A percentile compares a stretch with the other conserved stretches of the same genome.
These are phyloP conservation scores for Erysimum cheiranthoides DNA, from an alignment of 345 rosid species.

Conservation along the genomic window DNA sequence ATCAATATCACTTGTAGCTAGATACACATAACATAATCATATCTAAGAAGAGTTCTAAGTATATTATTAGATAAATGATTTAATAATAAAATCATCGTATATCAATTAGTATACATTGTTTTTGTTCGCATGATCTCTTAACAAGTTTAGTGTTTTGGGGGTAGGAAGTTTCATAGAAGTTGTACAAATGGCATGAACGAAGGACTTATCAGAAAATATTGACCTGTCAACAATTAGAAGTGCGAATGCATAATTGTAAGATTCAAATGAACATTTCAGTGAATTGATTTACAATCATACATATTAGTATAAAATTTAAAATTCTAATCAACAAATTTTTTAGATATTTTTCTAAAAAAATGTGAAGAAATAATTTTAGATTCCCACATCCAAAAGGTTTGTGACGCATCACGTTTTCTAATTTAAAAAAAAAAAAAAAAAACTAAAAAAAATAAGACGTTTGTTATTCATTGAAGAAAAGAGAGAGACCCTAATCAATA, in stretches of 20 bases:
- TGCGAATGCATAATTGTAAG: neutral
- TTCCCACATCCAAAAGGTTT: too few relatives aligned
- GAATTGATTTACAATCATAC: neutral
- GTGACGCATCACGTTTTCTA: too few relatives aligned
- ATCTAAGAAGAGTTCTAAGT: neutral
- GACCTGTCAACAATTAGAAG: neutral
- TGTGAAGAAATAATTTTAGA: too few relatives aligned
- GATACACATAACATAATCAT: neutral
- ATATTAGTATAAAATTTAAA: too few relatives aligned
- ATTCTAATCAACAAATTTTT: too few relatives aligned
- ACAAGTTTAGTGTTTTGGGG: slow-evolving; percentile 1
- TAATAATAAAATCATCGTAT: neutral
- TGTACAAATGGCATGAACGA: slow-evolving; percentile 14
- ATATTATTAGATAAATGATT: neutral
- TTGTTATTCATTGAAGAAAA: neutral
- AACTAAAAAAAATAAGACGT: too few relatives aligned
- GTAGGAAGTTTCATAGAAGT: slow-evolving; percentile 17
- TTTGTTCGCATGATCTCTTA: slow-evolving; percentile 1
- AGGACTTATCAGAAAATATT: neutral
- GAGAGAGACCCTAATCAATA: neutral
- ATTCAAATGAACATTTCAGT: neutral
- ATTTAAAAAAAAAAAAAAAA: too few relatives aligned
- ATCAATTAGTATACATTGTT: neutral
- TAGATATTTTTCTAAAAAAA: too few relatives aligned
- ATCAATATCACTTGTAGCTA: neutral